Percentiles rank a stretch among this genome's conserved stretches.
These are phyloP conservation scores for Pulchroboletus neoregius DNA, from an alignment of 1,284 basidiomycete genomes.

Conservation along the genomic window DNA sequence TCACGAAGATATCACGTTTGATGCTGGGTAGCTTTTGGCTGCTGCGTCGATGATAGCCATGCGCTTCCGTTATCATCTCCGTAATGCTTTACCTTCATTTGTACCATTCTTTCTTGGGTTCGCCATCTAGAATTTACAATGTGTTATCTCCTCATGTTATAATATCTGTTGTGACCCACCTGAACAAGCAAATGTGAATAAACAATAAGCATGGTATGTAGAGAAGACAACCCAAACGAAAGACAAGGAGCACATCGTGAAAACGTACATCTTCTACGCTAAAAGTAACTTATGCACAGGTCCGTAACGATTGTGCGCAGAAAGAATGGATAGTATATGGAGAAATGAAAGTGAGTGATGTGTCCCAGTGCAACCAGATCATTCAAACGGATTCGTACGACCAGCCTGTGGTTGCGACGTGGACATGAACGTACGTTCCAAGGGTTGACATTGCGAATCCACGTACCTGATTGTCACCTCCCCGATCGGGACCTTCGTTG, in stretches of 20 bases:
- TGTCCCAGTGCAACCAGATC: slow-evolving; percentile 12
- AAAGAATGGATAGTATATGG: slow-evolving; percentile 7
- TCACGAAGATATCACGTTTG: slow-evolving; percentile 1
- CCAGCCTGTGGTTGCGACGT: slow-evolving; percentile 49
- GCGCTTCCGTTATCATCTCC: not conserved
- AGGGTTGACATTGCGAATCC: not conserved
- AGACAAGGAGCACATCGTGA: not conserved
- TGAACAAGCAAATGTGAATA: slow-evolving; percentile 12
- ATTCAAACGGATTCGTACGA: slow-evolving; percentile 74
- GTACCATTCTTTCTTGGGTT: not conserved
- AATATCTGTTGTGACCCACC: slow-evolving; percentile 12
- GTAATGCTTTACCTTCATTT: not conserved
- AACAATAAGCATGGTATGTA: slow-evolving; percentile 25
- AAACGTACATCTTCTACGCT: slow-evolving; percentile 1
- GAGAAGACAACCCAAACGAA: slow-evolving; percentile 10
- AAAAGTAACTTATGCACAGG: slow-evolving; percentile 4
- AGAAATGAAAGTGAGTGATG: slow-evolving; percentile 7
- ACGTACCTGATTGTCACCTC: slow-evolving; percentile 65
- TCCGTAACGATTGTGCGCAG: slow-evolving; percentile 9
- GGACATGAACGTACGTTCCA: not conserved
- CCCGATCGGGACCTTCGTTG: slow-evolving; percentile 61
- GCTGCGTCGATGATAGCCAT: not conserved
- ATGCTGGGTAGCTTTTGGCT: not conserved
- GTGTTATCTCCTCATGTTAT: slow-evolving; percentile 11
- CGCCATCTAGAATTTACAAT: slow-evolving; percentile 21